Evolutionary conservation across 805 yeast species (phyloP).

Genomic region (Sugiyamaella qingdaonensis): DNA sequence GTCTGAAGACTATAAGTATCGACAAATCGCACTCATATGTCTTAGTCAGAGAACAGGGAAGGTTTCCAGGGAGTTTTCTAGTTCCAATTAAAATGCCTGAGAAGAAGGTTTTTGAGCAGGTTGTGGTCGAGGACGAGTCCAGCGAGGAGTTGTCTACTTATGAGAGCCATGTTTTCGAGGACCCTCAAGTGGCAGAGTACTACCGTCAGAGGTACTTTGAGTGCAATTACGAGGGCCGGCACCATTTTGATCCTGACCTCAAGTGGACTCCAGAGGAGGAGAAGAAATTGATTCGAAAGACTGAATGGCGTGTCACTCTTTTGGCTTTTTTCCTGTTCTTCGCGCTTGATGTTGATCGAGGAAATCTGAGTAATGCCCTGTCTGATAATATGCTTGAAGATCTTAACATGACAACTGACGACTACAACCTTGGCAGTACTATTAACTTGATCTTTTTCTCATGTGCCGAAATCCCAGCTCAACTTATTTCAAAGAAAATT

Average conservation of each 20-base stretch:
- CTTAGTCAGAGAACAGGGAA: too few species aligned
- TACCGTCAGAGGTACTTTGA: conserved; percentile 42
- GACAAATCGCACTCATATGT: too few species aligned
- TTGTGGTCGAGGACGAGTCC: conserved; percentile 22
- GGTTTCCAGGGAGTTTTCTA: too few species aligned
- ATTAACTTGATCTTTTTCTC: conserved; percentile 50
- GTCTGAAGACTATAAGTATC: too few species aligned
- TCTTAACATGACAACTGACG: conserved; percentile 46
- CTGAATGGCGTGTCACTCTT: conserved; percentile 49
- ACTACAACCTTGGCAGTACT: conserved; percentile 55
- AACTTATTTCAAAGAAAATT: conserved; percentile 54
- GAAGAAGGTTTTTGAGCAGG: conserved; percentile 16
- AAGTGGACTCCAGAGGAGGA: conserved; percentile 50
- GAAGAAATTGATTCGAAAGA: conserved; percentile 41
- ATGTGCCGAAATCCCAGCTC: conserved; percentile 62
- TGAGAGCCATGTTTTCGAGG: conserved; percentile 30
- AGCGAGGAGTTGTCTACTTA: conserved; percentile 9
- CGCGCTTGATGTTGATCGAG: conserved; percentile 53
- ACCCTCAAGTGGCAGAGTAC: conserved; percentile 42
- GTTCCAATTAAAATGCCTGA: neutral
- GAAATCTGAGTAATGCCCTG: conserved; percentile 51
- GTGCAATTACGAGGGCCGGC: conserved; percentile 50
- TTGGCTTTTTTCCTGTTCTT: conserved; percentile 55
- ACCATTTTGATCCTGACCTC: conserved; percentile 50
- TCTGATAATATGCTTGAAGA: conserved; percentile 52